Percentiles rank a stretch among this genome's conserved stretches.
These are phyloP conservation scores for Leccinellum luteum DNA, from an alignment of 768 basidiomycete genomes.

Conservation along the genomic window DNA sequence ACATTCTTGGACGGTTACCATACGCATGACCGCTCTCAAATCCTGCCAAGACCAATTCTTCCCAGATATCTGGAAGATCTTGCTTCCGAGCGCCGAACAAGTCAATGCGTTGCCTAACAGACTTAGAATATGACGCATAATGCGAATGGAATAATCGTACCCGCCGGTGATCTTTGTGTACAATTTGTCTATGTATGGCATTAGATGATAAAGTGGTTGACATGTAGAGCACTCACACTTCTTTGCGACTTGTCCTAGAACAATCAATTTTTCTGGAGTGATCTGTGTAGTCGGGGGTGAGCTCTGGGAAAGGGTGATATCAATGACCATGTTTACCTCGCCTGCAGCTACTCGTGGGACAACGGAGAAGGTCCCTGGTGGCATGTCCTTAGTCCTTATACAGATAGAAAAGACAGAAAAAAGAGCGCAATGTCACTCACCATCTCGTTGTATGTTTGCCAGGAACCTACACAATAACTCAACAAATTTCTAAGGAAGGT, in stretches of 20 bases:
- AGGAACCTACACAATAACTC: slow-evolving; percentile 39
- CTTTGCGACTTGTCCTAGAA: slow-evolving; percentile 61
- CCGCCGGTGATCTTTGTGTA: slow-evolving; percentile 62
- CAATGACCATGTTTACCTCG: slow-evolving; percentile 37
- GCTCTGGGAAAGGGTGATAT: neutral
- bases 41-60: slow-evolving; percentile 58
- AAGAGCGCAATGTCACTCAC: slow-evolving; percentile 20
- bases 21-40: slow-evolving; percentile 80
- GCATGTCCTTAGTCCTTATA: neutral
- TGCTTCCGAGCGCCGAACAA: slow-evolving; percentile 69
- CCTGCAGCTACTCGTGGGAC: slow-evolving; percentile 71
- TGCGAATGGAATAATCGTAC: slow-evolving; percentile 8
- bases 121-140: neutral
- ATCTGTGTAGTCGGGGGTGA: slow-evolving; percentile 26
- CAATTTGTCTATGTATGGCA: slow-evolving; percentile 38
- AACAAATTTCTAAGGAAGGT: neutral
- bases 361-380: slow-evolving; percentile 59
- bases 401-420: neutral
- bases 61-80: slow-evolving; percentile 69
- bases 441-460: slow-evolving; percentile 71
- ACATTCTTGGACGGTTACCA: slow-evolving; percentile 38
- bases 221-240: slow-evolving; percentile 42
- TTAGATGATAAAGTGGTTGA: neutral
- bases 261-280: slow-evolving; percentile 64
- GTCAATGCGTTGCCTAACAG: slow-evolving; percentile 56